Evolutionary conservation across 2,329 filamentous ascomycete genomes (phyloP).

Genomic region (Cladorrhinum sp.): DNA sequence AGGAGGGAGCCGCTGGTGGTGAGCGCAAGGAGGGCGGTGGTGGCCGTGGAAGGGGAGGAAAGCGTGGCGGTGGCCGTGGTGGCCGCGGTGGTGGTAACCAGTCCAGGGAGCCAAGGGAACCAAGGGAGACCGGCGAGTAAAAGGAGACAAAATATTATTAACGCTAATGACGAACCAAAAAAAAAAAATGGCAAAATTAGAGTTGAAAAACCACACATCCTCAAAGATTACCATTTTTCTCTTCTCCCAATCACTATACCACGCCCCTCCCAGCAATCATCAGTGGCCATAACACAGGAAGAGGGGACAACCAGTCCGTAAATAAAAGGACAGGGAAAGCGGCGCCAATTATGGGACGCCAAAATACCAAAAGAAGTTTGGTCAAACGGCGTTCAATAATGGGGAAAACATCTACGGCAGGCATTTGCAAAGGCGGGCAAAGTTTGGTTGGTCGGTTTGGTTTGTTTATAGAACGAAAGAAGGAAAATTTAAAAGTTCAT

Average conservation of each 20-base stretch:
- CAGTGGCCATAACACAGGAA: not conserved
- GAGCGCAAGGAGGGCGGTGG: conserved; percentile 36
- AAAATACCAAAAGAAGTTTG: not conserved
- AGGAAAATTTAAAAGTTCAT: not conserved
- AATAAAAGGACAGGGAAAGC: not conserved
- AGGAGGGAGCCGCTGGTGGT: conserved; percentile 48
- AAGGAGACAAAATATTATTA: conserved; percentile 10
- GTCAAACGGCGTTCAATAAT: not conserved
- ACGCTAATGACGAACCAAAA: not conserved
- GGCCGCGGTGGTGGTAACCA: conserved; percentile 44
- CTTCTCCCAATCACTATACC: not conserved
- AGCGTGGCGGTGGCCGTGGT: conserved; percentile 42
- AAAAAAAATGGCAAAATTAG: not conserved
- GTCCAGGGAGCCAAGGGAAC: conserved; percentile 47
- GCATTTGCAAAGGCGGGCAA: not conserved
- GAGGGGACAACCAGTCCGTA: not conserved
- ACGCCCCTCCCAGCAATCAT: not conserved
- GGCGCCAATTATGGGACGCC: not conserved
- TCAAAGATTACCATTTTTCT: not conserved
- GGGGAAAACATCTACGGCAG: not conserved
- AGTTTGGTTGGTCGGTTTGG: not conserved
- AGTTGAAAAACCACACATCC: not conserved
- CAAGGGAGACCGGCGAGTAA: conserved; percentile 42
- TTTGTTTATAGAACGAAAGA: not conserved
- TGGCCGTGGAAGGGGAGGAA: conserved; percentile 41